Evolutionary conservation across 495 filamentous ascomycete genomes (phyloP).

Genomic region (Hypomontagnella submonticulosa): DNA sequence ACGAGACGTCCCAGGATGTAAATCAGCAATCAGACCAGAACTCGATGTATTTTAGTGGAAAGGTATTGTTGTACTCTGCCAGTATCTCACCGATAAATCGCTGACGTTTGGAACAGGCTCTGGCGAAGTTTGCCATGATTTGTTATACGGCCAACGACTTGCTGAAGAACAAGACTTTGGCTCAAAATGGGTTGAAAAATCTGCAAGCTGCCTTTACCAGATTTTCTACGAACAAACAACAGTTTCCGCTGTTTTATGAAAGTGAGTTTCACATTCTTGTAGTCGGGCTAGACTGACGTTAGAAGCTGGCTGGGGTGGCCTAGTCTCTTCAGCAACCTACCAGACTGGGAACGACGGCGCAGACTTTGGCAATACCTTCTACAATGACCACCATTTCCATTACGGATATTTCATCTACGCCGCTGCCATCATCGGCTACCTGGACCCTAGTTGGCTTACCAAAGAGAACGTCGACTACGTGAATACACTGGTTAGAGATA

Average conservation of each 20-base stretch:
- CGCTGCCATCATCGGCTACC: conserved; percentile 82
- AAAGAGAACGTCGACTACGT: conserved; percentile 78
- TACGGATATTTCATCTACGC: conserved; percentile 89
- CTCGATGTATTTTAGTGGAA: conserved; percentile 96
- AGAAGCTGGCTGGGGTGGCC: conserved; percentile 78
- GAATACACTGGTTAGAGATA: conserved; percentile 80
- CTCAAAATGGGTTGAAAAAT: conserved; percentile 69
- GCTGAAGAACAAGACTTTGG: conserved; percentile 67
- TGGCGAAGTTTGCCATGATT: conserved; percentile 86
- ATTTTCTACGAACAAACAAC: conserved; percentile 81
- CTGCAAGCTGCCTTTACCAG: conserved; percentile 81
- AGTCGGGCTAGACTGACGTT: conserved; percentile 30
- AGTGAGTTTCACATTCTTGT: conserved; percentile 50
- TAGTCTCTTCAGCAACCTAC: conserved; percentile 85
- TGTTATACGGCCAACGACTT: conserved; percentile 76
- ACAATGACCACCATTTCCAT: conserved; percentile 99
- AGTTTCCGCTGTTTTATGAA: conserved; percentile 83
- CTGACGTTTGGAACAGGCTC: conserved; percentile 61
- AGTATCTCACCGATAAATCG: background rate
- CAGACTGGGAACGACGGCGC: conserved; percentile 72
- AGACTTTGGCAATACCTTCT: conserved; percentile 86
- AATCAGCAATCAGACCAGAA: conserved; percentile 75
- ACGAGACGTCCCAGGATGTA: conserved; percentile 80
- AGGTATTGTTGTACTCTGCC: conserved; percentile 57
- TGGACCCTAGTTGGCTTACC: conserved; percentile 80